A percentile compares a stretch with the other conserved stretches of the same genome.
Conservation (phyloP, 306 rosid species). For the Vigna trinervia region DNA sequence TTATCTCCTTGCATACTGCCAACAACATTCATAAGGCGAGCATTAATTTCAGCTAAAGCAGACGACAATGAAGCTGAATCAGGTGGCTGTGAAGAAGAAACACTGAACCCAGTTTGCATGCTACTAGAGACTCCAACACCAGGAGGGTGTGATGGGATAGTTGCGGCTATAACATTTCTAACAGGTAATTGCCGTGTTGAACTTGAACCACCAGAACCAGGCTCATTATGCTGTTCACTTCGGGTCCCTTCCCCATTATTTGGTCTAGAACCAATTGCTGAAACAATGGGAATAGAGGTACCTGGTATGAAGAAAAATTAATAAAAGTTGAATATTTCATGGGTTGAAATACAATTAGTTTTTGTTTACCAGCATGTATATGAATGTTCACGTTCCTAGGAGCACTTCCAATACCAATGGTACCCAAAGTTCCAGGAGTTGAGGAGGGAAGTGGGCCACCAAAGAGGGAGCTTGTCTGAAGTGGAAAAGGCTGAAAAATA, state of each 20-base stretch:
- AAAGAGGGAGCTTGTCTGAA: slow-evolving; percentile 80
- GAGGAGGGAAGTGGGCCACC: slow-evolving; percentile 73
- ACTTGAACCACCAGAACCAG: slow-evolving; percentile 69
- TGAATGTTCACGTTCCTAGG: slow-evolving; percentile 95
- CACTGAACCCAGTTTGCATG: slow-evolving; percentile 59
- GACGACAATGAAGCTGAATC: slow-evolving; percentile 67
- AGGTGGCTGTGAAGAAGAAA: slow-evolving; percentile 64
- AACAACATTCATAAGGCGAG: slow-evolving; percentile 61
- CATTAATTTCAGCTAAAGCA: slow-evolving; percentile 60
- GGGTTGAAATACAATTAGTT: slow-evolving; percentile 17
- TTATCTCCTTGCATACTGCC: slow-evolving; percentile 64
- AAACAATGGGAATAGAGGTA: slow-evolving; percentile 65
- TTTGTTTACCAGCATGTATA: slow-evolving; percentile 87
- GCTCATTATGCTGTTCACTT: slow-evolving; percentile 58
- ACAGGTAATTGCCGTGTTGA: slow-evolving; percentile 59
- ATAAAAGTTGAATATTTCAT: slow-evolving; percentile 23
- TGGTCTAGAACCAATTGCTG: slow-evolving; percentile 80
- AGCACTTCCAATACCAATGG: slow-evolving; percentile 81
- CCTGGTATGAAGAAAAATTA: slow-evolving; percentile 52
- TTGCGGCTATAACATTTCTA: slow-evolving; percentile 63
- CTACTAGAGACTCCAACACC: slow-evolving; percentile 50
- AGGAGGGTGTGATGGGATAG: slow-evolving; percentile 60
- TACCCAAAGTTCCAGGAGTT: slow-evolving; percentile 67
- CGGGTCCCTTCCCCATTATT: slow-evolving; percentile 72
- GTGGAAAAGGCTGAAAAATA: slow-evolving; percentile 90